A percentile compares a stretch with the other conserved stretches of the same genome.
phyloP scores from a whole-genome alignment of 164 flowering plant genomes.

The Piper betle region DNA sequence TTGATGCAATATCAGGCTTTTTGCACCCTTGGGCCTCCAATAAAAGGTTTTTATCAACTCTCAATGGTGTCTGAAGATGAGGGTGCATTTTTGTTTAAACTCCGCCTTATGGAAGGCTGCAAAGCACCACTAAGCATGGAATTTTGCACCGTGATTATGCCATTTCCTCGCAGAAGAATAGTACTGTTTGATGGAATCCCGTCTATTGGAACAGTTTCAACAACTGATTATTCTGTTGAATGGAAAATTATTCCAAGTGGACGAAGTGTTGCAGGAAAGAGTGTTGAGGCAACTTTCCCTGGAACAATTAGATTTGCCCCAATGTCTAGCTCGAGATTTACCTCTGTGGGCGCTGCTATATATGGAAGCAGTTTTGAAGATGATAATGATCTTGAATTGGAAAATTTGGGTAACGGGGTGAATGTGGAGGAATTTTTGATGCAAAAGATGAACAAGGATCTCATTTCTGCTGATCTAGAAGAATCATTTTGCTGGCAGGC shows the following conservation, averaged over 20 bases:
- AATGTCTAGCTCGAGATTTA: slow-evolving; percentile 36
- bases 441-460: slow-evolving; percentile 88
- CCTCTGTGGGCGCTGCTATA: slow-evolving; percentile 21
- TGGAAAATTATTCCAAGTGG: slow-evolving; percentile 86
- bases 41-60: slow-evolving; percentile 97
- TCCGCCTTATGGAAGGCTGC: slow-evolving; percentile 79
- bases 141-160: slow-evolving; percentile 83
- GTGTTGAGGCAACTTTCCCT: slow-evolving; percentile 90
- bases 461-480: slow-evolving; percentile 81
- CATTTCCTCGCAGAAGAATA: slow-evolving; percentile 82
- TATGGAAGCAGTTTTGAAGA: slow-evolving; percentile 40
- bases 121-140: slow-evolving; percentile 76
- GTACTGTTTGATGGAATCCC: slow-evolving; percentile 86
- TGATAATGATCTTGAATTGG: slow-evolving; percentile 77
- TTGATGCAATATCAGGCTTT: slow-evolving; percentile 73
- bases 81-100: slow-evolving; percentile 93
- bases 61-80: slow-evolving; percentile 99
- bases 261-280: slow-evolving; percentile 69
- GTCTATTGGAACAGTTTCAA: slow-evolving; percentile 77
- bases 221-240: slow-evolving; percentile 71
- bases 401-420: slow-evolving; percentile 40
- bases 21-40: slow-evolving; percentile 69
- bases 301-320: slow-evolving; percentile 89
- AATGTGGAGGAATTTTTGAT: slow-evolving; percentile 69
- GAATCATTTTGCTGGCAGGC: slow-evolving; percentile 99